These are phyloP conservation scores for Dispira parvispora DNA, from an alignment of 192 early-diverging fungal species.

Conservation along the genomic window DNA sequence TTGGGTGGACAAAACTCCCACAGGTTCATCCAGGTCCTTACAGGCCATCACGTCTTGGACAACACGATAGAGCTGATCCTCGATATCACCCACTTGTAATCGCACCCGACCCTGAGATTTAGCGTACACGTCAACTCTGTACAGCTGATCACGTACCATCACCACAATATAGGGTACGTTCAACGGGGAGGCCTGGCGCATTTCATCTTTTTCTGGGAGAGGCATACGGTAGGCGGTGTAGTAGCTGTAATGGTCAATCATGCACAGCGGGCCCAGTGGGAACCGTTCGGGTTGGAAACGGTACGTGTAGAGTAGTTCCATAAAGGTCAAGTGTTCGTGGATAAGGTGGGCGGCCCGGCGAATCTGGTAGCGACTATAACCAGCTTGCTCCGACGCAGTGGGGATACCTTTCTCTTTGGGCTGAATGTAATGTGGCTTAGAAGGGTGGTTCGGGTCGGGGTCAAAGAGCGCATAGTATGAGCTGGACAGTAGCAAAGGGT, in stretches of 20 bases:
- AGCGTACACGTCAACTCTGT: slow-evolving; percentile 38
- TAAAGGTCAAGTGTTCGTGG: slow-evolving; percentile 39
- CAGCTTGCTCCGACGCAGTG: slow-evolving; percentile 14
- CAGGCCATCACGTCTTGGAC: slow-evolving; percentile 12
- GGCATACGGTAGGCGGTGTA: slow-evolving; percentile 61
- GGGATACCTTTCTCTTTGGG: slow-evolving; percentile 13
- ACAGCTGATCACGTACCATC: slow-evolving; percentile 51
- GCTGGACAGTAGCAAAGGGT: slow-evolving; percentile 50
- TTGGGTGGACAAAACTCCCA: slow-evolving; percentile 42
- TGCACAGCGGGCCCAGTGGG: slow-evolving; percentile 40
- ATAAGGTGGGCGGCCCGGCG: slow-evolving; percentile 54
- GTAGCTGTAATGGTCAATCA: slow-evolving; percentile 55
- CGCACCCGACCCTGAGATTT: slow-evolving; percentile 25
- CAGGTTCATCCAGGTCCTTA: slow-evolving; percentile 21
- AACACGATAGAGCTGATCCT: slow-evolving; percentile 38
- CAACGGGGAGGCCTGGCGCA: slow-evolving; percentile 26
- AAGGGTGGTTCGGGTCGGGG: slow-evolving; percentile 29
- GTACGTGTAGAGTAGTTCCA: slow-evolving; percentile 34
- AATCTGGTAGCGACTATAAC: slow-evolving; percentile 48
- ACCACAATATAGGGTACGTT: slow-evolving; percentile 39
- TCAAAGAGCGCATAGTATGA: slow-evolving; percentile 54
- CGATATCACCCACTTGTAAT: slow-evolving; percentile 38
- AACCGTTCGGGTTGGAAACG: slow-evolving; percentile 37
- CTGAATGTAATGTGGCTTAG: slow-evolving; percentile 4
- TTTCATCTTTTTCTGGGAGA: slow-evolving; percentile 39